Evolutionary conservation across 2,329 filamentous ascomycete species (phyloP), one percentile per base, ranked within the genome.

Genomic region (Trichophyton schoenleinii): DNA sequence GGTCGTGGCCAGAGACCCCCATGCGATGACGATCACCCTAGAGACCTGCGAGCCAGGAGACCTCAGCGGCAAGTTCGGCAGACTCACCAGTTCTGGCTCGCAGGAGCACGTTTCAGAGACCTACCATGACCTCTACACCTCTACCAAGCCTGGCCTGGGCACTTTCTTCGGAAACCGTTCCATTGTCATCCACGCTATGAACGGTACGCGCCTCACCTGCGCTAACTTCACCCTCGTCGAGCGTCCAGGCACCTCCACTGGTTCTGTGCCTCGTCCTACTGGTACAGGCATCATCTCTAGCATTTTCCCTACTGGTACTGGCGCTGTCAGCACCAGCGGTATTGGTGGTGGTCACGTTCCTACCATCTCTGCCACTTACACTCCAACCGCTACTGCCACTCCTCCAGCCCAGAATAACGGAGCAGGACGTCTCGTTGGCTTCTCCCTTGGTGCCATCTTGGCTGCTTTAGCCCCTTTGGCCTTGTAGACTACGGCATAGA

Each of bases 11-110:
- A 89, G 69, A 73, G 73, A 1, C 77, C 84, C 3, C 67, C 80
- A 3, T 92, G 88, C 74, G 78, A 89, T 68, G 42, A 74, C 9
- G 67, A 70, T 8, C 69, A 75, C 5, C 85, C 85, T 6, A n/a
- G 73, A 81, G 64, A 84, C 82, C 8, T 94, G 88, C 76, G 83
- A 92, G 74, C 83, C 88, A 9, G 88, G 89, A 65, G 88, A 92
- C 71, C 78, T 91, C 61, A 82, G 83, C 67, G 88, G 88, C 70
- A 92, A 92, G 76, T 77, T 87, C 68, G 87, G 87, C 64, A 78
- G 79, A 63, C 81, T 88, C 68, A 71, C 73, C 31, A 85, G 80
- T 69, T 69, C 53, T 5, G 61, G 63, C 42, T 2, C 2, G 28
- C 63, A 64, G 36, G 59, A 67, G 49, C 60, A 60, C 25, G 77